Base-by-base conservation (phyloP, 352 stramenopile species). In the Phytophthora pini region DNA sequence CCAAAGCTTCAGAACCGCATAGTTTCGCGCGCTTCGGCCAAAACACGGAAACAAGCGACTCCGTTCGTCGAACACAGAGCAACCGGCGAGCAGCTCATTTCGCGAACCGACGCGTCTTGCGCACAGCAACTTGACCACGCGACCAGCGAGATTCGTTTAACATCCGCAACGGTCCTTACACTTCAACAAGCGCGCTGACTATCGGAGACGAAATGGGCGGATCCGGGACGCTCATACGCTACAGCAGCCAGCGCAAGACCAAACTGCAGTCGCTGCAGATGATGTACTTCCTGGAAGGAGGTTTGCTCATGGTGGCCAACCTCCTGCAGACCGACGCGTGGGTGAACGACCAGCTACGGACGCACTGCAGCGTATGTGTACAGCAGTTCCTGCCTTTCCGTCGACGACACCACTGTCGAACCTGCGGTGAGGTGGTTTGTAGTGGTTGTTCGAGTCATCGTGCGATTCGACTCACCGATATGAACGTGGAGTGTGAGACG, bases 381-480 rank as follows among this genome's bases (percentile, higher is more conserved):
- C 82, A 92, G 79, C 84, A 92, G 54, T 94, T 94, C 68, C 66
- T 91, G 34, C 79, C 86, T 7, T 92, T 94, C 46, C 84, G 84
- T 15, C 80, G 84, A 13, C 82, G 86, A 38, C 84, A 92, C 51
- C 86, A 94, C 66, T 94, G 86, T 49, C 84, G 86, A 50, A 92
- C 86, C 62, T 94, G 86, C 41, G 83, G 86, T n/a, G 83, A 94
- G 34, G 72, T 80, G 24, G 80, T 93, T 2, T 94, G 86, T 52
- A 70, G 74, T 24, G 80, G 79, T 7, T 94, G 86, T 72, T 92
- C 86, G 24, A 85, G 79, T 36, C 82, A 92, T 56, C 83, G 79
- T 59, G 76, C 84, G 32, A 84, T 94, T 48, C 80, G 84, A 39
- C 71, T 93, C 27, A 89, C 84, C 17, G 82, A 93, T 41, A 84